Base-by-base conservation (phyloP, 148 eudicot genomes). In the Salicornia ramosissima region DNA sequence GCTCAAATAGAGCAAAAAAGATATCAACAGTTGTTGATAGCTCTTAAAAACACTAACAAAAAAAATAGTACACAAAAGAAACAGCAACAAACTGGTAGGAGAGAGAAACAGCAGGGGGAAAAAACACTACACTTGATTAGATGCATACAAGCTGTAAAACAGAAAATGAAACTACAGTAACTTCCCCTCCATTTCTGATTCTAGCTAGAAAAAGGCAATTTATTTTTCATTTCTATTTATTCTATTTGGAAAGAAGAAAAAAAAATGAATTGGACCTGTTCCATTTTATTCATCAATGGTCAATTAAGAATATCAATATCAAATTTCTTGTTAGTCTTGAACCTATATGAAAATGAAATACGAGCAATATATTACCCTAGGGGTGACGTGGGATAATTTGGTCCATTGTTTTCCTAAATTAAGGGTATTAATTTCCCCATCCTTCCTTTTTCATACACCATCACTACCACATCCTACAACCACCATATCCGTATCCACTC, bases 1-100 rank as follows among this genome's bases (percentile, higher is more conserved):
- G 61, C 46, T 65, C 61, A 71, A 33, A 63, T 16, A 67, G 47
- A 19, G 5, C 14, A 61, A 64, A 63, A 34, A 36, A 22, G 19
- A 62, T 2, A 34, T 4, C 16, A 39, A 5, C 19, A 36, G 36
- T 11, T 18, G 21, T 6, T 22, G 65, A 12, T 46, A 14, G 16
- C 19, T 3, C 1, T 60, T 60, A 60, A 24, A 4, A 30, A 30
- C 11, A 16, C 4, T 18, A 31, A 25, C 21, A 7, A 59, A 30
- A 11, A 12, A 59, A 36, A 36, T 36, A 3, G 8, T 36, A 36
- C 5, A 8, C 40, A 36, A 3, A 36, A 36, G 11, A 18, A 62
- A 24, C 47, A 62, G 19, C 3, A 62, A n/a, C 6, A 36, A 36
- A 61, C 8, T 45, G 49, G 16, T 45, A 45, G 16, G 14, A 45